phyloP scores from a whole-genome alignment of 2,329 filamentous ascomycete species.

The Aureobasidium sp. region DNA sequence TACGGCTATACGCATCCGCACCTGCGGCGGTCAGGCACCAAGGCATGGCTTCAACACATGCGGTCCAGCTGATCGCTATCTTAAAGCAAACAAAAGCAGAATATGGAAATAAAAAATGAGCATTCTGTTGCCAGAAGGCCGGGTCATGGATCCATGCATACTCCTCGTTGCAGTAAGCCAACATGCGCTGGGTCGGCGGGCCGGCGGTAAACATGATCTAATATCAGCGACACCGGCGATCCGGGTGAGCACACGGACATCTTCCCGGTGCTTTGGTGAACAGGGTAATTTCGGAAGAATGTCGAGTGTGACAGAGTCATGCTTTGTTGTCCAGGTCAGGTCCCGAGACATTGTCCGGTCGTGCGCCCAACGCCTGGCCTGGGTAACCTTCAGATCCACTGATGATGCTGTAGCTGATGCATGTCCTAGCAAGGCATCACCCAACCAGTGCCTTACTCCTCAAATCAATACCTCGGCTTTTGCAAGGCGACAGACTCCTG shows the following conservation, averaged over 20 bases:
- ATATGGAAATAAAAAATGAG: not conserved
- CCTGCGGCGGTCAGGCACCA: not conserved
- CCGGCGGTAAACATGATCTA: not conserved
- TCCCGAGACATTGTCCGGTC: not conserved
- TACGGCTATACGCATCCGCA: not conserved
- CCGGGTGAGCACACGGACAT: not conserved
- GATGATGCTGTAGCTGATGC: not conserved
- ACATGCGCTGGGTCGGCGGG: not conserved
- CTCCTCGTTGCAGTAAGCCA: constrained; percentile 1
- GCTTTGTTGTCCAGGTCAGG: not conserved
- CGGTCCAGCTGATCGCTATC: not conserved
- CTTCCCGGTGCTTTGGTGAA: not conserved
- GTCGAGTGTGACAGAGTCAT: not conserved
- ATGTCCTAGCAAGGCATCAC: not conserved
- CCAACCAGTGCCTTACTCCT: not conserved
- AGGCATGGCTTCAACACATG: not conserved
- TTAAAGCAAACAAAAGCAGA: not conserved
- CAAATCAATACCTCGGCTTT: not conserved
- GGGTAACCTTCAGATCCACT: not conserved
- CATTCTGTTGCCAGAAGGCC: not conserved
- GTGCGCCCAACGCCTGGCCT: not conserved
- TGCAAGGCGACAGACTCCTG: not conserved
- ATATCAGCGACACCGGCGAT: not conserved
- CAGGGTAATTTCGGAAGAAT: not conserved
- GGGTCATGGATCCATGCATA: not conserved